Conservation (phyloP, 371 early-diverging fungal species). For the Mortierella sp. region DNA sequence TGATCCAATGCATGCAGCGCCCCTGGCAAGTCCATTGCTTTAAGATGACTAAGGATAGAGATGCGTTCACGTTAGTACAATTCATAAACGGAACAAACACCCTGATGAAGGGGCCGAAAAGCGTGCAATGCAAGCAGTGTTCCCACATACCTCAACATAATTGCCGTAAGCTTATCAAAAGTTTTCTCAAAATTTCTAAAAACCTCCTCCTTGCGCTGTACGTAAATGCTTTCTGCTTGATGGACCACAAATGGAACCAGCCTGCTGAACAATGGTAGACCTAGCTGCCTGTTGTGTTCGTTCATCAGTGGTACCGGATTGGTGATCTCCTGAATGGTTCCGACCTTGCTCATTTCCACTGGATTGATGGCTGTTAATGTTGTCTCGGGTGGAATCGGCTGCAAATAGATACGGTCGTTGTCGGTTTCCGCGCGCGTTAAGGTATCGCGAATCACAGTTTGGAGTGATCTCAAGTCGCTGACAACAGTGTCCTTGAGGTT, state of each 20-base stretch:
- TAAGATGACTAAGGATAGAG: slow-evolving; percentile 61
- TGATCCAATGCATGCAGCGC: slow-evolving; percentile 73
- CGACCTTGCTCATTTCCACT: slow-evolving; percentile 68
- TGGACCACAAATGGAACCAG: slow-evolving; percentile 93
- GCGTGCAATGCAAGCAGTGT: slow-evolving; percentile 6
- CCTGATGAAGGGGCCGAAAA: too few species aligned
- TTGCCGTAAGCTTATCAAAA: slow-evolving; percentile 69
- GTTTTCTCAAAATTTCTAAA: slow-evolving; percentile 71
- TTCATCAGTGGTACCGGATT: slow-evolving; percentile 59
- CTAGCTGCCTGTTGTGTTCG: slow-evolving; percentile 60
- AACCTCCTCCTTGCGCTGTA: slow-evolving; percentile 76
- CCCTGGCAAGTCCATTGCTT: slow-evolving; percentile 76
- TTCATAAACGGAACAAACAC: too few species aligned
- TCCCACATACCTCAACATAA: slow-evolving; percentile 61
- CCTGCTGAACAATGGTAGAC: slow-evolving; percentile 80
- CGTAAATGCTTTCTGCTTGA: slow-evolving; percentile 86
- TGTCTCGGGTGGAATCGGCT: slow-evolving; percentile 73
- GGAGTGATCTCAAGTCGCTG: slow-evolving; percentile 58
- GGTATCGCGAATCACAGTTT: slow-evolving; percentile 65
- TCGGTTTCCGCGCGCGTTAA: slow-evolving; percentile 83
- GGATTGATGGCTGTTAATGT: slow-evolving; percentile 69
- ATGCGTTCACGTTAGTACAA: neutral
- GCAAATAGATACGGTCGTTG: slow-evolving; percentile 89
- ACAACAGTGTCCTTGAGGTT: slow-evolving; percentile 53
- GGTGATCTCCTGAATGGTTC: slow-evolving; percentile 67